Base-by-base conservation (phyloP, 169 alveolate species). In the Neospora caninum region DNA sequence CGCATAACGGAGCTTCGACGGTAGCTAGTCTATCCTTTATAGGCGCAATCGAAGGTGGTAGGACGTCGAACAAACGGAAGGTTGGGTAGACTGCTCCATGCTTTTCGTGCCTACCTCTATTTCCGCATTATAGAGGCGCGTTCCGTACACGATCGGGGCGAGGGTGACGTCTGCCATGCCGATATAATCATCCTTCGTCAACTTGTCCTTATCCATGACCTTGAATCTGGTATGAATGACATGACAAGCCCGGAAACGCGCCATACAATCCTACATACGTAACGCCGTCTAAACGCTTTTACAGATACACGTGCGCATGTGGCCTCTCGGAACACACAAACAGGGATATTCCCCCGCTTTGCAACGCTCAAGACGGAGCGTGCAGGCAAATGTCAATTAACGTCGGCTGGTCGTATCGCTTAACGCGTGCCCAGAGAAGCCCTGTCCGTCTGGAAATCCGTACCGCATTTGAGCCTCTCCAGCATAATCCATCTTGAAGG, bases 151-250 rank as follows among this genome's bases (percentile, higher is more conserved):
- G 67, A 82, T 82, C 34, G 89, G 89, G 10, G 54, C 2, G 2
- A 82, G 89, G 18, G 89, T 42, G 54, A 82, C 89, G 39, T 82
- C 89, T 42, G 69, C 89, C 67, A 82, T 82, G 89, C 67, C 89
- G 67, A 82, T 31, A 31, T 41, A 42, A 49, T 82, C 89, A 41
- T 82, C 89, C 89, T 82, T 82, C 67, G 89, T 42, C n/a, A 82
- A 67, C 41, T 82, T 82, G 64, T 82, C 89, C 67, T 82, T 82
- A 42, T 82, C 89, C 89, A 82, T 41, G 36, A 82, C 53, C 38
- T 41, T 82, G 89, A 82, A 82, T 42, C 89, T 82, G 89, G 6
- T 9, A 41, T 2, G 39, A 49, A 82, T 9, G 41, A 34, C 88
- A 80, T 13, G 29, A 18, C 53, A 38, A 73, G 42, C 84, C 22